A percentile compares a stretch with the other conserved stretches of the same genome.
These are phyloP conservation scores for Trichoderma breve DNA, from an alignment of 2,329 filamentous ascomycete genomes.

Conservation along the genomic window DNA sequence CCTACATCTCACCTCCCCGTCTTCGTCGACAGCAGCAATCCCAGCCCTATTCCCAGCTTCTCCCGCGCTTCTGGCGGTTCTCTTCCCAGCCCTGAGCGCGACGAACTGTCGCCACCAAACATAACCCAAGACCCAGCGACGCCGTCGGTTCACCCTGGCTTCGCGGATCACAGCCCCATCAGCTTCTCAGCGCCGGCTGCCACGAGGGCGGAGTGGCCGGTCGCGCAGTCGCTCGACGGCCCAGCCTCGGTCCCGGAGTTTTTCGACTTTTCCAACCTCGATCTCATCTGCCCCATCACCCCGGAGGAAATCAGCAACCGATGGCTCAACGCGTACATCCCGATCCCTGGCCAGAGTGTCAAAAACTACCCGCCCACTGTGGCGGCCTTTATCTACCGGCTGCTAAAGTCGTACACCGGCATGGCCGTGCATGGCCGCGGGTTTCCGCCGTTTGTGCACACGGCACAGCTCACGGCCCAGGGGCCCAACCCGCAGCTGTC, in stretches of 20 bases:
- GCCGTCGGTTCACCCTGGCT: neutral
- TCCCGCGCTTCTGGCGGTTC: neutral
- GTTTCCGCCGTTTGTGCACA: slow-evolving; percentile 46
- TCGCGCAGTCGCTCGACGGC: neutral
- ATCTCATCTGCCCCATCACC: slow-evolving; percentile 46
- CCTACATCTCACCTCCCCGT: neutral
- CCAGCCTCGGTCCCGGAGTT: neutral
- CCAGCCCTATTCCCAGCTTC: neutral
- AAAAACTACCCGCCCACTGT: slow-evolving; percentile 43
- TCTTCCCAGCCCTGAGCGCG: slow-evolving; percentile 2
- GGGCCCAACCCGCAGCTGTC: slow-evolving; percentile 34
- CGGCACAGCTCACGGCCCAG: slow-evolving; percentile 32
- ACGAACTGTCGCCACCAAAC: neutral
- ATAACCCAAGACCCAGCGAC: neutral
- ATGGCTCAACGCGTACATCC: slow-evolving; percentile 49
- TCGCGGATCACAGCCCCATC: neutral
- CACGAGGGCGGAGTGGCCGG: neutral
- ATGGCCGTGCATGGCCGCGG: slow-evolving; percentile 37
- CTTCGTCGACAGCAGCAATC: neutral
- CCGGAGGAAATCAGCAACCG: slow-evolving; percentile 47
- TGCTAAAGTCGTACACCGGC: slow-evolving; percentile 45
- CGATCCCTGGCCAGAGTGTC: slow-evolving; percentile 40
- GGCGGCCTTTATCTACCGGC: slow-evolving; percentile 39
- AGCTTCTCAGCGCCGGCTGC: neutral
- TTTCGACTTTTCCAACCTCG: slow-evolving; percentile 36